A percentile compares a stretch with the other conserved stretches of the same genome.
Conservation (phyloP, 176 grass and related monocot species). For the Carex cristatella region DNA sequence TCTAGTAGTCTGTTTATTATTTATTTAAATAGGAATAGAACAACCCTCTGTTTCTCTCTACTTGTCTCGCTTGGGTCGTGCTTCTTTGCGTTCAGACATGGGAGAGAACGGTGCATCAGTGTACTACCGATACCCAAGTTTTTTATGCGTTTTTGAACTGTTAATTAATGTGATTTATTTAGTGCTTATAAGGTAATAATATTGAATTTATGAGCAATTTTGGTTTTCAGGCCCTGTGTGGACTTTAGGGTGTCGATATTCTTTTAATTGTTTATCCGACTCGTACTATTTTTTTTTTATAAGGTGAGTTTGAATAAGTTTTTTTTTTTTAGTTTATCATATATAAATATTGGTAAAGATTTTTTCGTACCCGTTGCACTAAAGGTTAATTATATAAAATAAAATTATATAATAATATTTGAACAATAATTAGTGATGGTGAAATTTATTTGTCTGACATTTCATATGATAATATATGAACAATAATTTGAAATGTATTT, state of each 20-base stretch:
- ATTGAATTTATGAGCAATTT: not conserved
- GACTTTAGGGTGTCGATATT: not conserved
- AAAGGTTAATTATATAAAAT: too few species aligned
- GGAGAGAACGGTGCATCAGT: slow-evolving; percentile 37
- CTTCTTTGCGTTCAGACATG: slow-evolving; percentile 36
- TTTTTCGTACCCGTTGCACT: too few species aligned
- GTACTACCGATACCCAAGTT: slow-evolving; percentile 37
- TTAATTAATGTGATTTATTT: not conserved
- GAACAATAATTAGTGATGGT: too few species aligned
- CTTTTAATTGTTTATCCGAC: too few species aligned
- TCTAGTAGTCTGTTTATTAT: not conserved
- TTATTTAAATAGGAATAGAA: not conserved
- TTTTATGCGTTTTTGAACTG: not conserved
- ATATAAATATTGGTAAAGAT: too few species aligned
- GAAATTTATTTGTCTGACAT: too few species aligned
- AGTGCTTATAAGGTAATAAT: not conserved
- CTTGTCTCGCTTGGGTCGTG: not conserved
- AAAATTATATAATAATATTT: too few species aligned
- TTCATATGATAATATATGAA: too few species aligned
- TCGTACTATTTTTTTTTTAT: too few species aligned
- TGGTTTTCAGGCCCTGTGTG: slow-evolving; percentile 54
- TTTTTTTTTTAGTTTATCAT: too few species aligned
- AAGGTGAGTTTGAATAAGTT: too few species aligned
- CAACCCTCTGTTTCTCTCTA: not conserved
- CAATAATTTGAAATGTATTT: too few species aligned